Base-by-base conservation (phyloP, 805 yeast genomes). In the Wickerhamiella siamensis region DNA sequence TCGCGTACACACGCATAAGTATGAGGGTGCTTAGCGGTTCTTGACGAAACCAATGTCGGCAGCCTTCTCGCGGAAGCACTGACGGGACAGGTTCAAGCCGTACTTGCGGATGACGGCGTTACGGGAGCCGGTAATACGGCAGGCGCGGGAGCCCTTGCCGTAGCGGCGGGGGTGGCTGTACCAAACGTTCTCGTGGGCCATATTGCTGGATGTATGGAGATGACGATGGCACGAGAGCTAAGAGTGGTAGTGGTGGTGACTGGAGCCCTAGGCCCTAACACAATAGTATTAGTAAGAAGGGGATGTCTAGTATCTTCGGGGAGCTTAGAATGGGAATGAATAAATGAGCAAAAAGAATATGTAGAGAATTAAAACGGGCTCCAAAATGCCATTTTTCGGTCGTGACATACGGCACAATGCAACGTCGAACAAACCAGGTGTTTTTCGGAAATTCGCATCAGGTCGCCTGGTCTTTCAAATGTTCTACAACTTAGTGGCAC, bases 131-230 rank as follows among this genome's bases (percentile, higher is more conserved):
- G 95, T 84, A 77, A 88, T 87, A 72, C 97, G 91, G 79, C 97
- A 91, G 76, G 83, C 91, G 77, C 99, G 94, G 65, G 97, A 83
- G 75, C 99, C 99, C 83, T 91, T 91, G 74, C 98, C 98, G 86
- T 77, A 88, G 74, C 82, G 87, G 83, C 97, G 84, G 79, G 99
- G 98, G 94, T 91, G 98, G 70, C 97, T 87, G 80, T 72, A 91
- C 99, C 99, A 91, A 79, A 88, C 94, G 86, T 84, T 80, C 80
- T 84, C 95, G 95, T 87, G 97, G 81, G 96, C 95, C 97, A 87
- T 87, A 51, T 73, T 82, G 76, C 71, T 27, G 36, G 39, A 37
- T 37, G 33, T 26, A 18, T 16, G 42, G 32, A 33, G 29, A 27
- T 31, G 17, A n/a, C 31, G 20, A 39, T 36, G 21, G 6, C 2